Conservation (phyloP, 805 yeast genomes). For the Allodekkera sacchari region DNA sequence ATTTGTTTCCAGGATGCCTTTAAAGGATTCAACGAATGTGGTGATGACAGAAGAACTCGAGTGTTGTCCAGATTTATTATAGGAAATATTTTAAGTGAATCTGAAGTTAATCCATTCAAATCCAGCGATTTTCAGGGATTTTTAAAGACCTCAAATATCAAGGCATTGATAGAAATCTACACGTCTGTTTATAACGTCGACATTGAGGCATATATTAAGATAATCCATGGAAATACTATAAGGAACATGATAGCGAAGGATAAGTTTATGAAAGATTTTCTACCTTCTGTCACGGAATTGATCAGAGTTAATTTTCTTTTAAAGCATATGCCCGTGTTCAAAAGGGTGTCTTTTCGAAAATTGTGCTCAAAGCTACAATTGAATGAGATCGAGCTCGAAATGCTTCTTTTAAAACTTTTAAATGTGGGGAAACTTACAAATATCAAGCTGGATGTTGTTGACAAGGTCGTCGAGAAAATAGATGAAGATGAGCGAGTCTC, state of each 20-base stretch:
- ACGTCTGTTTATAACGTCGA: slow-evolving; percentile 18
- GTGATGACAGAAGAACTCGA: slow-evolving; percentile 48
- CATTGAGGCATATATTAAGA: slow-evolving; percentile 14
- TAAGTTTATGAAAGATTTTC: slow-evolving; percentile 13
- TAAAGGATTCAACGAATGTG: slow-evolving; percentile 43
- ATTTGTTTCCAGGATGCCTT: slow-evolving; percentile 42
- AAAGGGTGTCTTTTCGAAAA: slow-evolving; percentile 12
- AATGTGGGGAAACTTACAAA: slow-evolving; percentile 16
- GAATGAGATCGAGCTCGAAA: slow-evolving; percentile 11
- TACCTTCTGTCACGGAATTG: slow-evolving; percentile 19
- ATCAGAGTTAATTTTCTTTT: slow-evolving; percentile 17
- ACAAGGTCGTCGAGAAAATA: slow-evolving; percentile 10
- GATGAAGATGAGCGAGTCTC: slow-evolving; percentile 4
- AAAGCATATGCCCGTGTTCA: slow-evolving; percentile 15
- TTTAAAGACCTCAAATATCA: slow-evolving; percentile 12
- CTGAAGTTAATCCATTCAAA: slow-evolving; percentile 62
- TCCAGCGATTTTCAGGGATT: slow-evolving; percentile 54
- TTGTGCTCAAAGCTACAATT: slow-evolving; percentile 15
- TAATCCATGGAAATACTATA: slow-evolving; percentile 10
- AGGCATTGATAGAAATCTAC: slow-evolving; percentile 19
- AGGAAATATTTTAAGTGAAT: slow-evolving; percentile 54
- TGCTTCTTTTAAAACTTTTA: slow-evolving; percentile 17
- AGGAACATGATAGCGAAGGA: slow-evolving; percentile 7
- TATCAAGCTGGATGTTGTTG: slow-evolving; percentile 19
- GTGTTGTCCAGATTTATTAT: slow-evolving; percentile 56